Percentiles rank a stretch among this genome's conserved stretches.
These are phyloP conservation scores for Fusarium sp. DNA, from an alignment of 2,329 filamentous ascomycete species.

Conservation along the genomic window DNA sequence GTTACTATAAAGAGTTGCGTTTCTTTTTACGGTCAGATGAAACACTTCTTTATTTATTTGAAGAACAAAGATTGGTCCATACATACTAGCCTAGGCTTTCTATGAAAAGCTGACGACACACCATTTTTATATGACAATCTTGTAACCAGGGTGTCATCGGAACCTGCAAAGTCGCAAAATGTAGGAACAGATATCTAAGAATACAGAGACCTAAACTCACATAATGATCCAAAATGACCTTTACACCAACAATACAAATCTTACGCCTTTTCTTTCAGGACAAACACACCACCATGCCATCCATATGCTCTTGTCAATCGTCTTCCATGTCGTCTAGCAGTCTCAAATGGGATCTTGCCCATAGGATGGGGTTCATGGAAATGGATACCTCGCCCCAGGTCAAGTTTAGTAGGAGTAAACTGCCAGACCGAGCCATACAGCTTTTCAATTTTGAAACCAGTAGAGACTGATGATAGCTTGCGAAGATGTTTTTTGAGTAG, in stretches of 20 bases:
- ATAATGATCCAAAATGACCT: not conserved
- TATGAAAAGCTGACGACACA: too few species aligned
- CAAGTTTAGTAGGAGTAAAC: not conserved
- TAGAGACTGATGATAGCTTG: not conserved
- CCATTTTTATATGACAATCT: not conserved
- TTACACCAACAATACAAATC: fast-evolving
- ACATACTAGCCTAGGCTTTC: too few species aligned
- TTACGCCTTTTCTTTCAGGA: not conserved
- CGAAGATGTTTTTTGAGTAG: not conserved
- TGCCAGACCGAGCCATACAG: slow-evolving; percentile 11
- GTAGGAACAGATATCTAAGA: fast-evolving
- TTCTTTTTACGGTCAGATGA: too few species aligned
- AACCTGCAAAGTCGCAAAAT: fast-evolving
- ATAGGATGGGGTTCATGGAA: slow-evolving; percentile 1
- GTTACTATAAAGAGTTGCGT: too few species aligned
- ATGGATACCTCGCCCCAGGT: not conserved
- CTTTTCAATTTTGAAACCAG: not conserved
- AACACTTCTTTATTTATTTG: too few species aligned
- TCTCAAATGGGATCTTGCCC: not conserved
- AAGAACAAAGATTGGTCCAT: too few species aligned
- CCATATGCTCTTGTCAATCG: slow-evolving; percentile 1
- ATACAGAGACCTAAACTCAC: not conserved
- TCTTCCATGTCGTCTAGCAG: not conserved
- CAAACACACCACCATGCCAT: slow-evolving; percentile 6
- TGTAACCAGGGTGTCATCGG: not conserved